Evolutionary conservation across 352 stramenopile species (phyloP).

Genomic region (Saprolegnia parasitica): DNA sequence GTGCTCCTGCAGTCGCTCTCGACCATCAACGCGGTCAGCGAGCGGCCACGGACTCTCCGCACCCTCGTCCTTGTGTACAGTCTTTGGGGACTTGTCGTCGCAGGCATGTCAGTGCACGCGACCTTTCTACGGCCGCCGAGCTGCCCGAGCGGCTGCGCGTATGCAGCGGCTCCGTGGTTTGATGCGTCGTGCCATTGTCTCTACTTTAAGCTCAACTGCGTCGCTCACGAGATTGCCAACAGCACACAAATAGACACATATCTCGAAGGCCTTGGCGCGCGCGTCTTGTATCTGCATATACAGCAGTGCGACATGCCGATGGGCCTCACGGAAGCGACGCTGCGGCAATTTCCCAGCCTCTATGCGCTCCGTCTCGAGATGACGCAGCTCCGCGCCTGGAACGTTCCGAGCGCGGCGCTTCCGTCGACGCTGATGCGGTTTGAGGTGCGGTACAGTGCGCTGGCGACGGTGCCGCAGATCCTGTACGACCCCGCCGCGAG

Average conservation of each 20-base stretch:
- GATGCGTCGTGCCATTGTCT: not conserved
- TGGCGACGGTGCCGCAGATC: not conserved
- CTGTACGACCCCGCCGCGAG: not conserved
- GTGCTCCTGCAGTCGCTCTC: not conserved
- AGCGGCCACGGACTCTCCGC: not conserved
- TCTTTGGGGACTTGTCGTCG: not conserved
- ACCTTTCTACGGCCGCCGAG: not conserved
- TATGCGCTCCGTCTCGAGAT: slow-evolving; percentile 3
- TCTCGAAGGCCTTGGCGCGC: not conserved
- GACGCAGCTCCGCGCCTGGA: not conserved
- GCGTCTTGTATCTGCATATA: not conserved
- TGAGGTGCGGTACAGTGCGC: not conserved
- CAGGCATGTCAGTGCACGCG: not conserved
- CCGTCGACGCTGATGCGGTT: not conserved
- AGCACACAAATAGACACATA: not conserved
- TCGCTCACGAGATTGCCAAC: not conserved
- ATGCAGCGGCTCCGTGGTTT: not conserved
- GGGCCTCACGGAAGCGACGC: not conserved
- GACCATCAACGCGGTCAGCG: not conserved
- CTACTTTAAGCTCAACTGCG: slow-evolving; percentile 3
- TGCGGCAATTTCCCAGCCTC: not conserved
- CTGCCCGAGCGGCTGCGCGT: not conserved
- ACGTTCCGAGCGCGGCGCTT: not conserved
- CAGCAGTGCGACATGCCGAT: not conserved
- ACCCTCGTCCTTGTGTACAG: not conserved